Percentiles rank a stretch among this genome's conserved stretches.
Conservation (phyloP, 331 rosid genomes). For the Phaseolus coccineus region DNA sequence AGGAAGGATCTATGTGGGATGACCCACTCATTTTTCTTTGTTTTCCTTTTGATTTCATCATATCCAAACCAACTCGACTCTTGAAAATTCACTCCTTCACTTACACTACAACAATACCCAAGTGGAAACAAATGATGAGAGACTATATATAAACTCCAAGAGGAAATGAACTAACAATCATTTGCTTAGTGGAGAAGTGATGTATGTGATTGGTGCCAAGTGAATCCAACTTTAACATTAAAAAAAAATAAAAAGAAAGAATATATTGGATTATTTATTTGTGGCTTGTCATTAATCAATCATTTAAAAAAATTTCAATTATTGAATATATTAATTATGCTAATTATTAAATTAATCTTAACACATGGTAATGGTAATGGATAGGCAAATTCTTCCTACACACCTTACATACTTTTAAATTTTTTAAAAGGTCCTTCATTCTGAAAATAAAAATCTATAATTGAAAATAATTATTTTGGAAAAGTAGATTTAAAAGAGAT, state of each 20-base stretch:
- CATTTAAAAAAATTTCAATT: background rate
- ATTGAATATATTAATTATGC: background rate
- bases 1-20: too few species aligned
- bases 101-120: too few species aligned
- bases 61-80: too few species aligned
- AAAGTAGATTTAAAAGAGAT: too few species aligned
- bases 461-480: too few species aligned
- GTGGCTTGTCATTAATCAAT: background rate
- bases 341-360: background rate
- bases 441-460: too few species aligned
- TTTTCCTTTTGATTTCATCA: too few species aligned
- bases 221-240: constrained; percentile 31
- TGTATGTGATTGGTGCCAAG: background rate
- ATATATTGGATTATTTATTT: background rate
- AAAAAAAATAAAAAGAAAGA: background rate
- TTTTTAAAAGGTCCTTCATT: too few species aligned
- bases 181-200: constrained; percentile 53
- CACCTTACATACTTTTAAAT: too few species aligned
- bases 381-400: background rate
- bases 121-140: too few species aligned
- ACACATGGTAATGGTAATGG: background rate
- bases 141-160: constrained; percentile 24
- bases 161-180: constrained; percentile 17
- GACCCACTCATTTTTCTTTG: too few species aligned
- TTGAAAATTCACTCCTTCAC: too few species aligned